Base-by-base conservation (phyloP, 2,329 filamentous ascomycete genomes). In the Alternaria arbusti region DNA sequence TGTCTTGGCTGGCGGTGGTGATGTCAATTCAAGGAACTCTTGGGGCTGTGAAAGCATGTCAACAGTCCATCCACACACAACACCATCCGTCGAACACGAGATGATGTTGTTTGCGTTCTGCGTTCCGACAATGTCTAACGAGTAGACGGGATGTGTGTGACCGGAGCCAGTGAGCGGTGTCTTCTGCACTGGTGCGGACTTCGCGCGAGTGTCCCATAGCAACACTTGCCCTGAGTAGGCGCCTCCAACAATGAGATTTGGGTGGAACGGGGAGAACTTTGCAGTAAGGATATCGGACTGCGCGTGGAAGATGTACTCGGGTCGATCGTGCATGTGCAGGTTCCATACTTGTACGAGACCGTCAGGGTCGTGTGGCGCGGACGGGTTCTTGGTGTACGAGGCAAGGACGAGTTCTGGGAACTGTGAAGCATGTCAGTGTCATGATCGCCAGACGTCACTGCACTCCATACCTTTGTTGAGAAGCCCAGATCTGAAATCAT, bases 41-140 rank as follows among this genome's bases (percentile, higher is more conserved):
- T 98, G 95, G 1, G 96, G 96, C 80, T 97, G 93, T 1, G 95
- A 93, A 64, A 99, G 91, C 89, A 99, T 98, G 79, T 99, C 96
- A 68, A 97, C 93, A 59, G 92, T 94, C 96, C 96, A 99, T 51
- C 94, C 93, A 80, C 96, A 99, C 45, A 98, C 93, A 10, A 97
- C 93, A 58, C 96, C 96, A 76, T 99, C 96, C 1, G 96, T 99
- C 1, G 94, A 97, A 78, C 93, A 95, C 32, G 94, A 97, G 72
- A 99, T 92, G 78, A 99, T 97, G 80, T 98, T 99, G 83, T 97
- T 97, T 63, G 96, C 96, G 79, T 99, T 99, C 77, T 98, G 96
- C 1, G 96, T 99, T 68, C 96, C 96, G 54, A 99, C 93, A 59
- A 99, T 96, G 66, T 96, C 92, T 61, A 99, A 89, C 43, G 91